phyloP scores from a whole-genome alignment of 2,329 filamentous ascomycete species.

The Colletotrichum aenigma region DNA sequence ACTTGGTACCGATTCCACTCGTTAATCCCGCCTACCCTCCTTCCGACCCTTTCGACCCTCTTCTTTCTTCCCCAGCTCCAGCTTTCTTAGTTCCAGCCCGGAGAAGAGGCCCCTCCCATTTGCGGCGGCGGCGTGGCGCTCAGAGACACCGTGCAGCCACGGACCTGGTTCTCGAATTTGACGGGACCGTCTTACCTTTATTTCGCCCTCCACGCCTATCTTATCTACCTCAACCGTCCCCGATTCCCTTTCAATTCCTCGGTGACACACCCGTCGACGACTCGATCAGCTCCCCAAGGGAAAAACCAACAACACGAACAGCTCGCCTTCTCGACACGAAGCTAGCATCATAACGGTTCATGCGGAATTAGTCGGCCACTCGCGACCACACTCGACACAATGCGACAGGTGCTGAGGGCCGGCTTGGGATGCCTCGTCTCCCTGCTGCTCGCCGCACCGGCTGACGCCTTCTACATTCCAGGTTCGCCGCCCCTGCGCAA shows the following conservation, averaged over 20 bases:
- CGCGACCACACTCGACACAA: slow-evolving; percentile 4
- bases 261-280: background rate
- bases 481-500: slow-evolving; percentile 56
- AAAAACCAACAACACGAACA: background rate
- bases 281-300: background rate
- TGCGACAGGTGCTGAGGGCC: slow-evolving; percentile 36
- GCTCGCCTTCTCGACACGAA: background rate
- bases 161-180: background rate
- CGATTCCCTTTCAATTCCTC: background rate
- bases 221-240: background rate
- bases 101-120: background rate
- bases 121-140: slow-evolving; percentile 12
- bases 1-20: slow-evolving; percentile 61
- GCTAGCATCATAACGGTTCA: background rate
- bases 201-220: background rate
- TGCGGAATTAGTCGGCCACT: background rate
- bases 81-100: background rate
- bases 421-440: slow-evolving; percentile 44
- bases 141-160: slow-evolving; percentile 15
- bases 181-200: slow-evolving; percentile 9
- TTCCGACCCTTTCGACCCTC: background rate
- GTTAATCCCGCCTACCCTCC: slow-evolving; percentile 34
- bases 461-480: slow-evolving; percentile 82
- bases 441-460: slow-evolving; percentile 43
- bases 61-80: background rate